Base-by-base conservation (phyloP, 805 yeast genomes). In the Metschnikowia baotianmanensis region DNA sequence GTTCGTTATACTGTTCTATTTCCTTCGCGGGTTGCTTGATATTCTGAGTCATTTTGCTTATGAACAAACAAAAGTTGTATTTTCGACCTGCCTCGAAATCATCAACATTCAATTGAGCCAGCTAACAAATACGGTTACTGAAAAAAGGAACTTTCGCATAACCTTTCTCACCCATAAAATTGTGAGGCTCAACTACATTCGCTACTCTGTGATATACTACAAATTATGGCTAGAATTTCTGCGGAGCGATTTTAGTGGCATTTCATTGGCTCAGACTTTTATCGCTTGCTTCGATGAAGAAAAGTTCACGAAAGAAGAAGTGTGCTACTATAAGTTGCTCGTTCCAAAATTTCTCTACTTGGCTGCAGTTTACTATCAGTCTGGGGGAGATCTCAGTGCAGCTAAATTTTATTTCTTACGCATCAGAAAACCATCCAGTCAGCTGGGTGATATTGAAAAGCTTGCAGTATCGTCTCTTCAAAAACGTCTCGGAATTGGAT, bases 11-110 rank as follows among this genome's bases (percentile, higher is more conserved):
- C 39, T 64, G 31, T 58, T 71, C 17, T 72, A 71, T 47, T 65
- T 71, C 31, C 50, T 67, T n/a, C 63, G 70, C 26, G 79, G 75
- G 2, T 51, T 74, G 5, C 53, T 64, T 6, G 63, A 67, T 23
- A 45, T 72, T 16, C 51, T 53, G 12, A 71, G 65, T 28, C 55
- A 68, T 1, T 56, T 66, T 52, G 63, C 61, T 33, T 60, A 57
- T 30, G 50, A 57, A 12, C 61, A 67, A 35, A 55, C 74, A 5
- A 49, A 48, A n/a, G 63, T 59, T 34, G 57, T 69, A 3, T 69
- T 73, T 46, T 54, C 51, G 4, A 60, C 57, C 28, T 72, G 77
- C 45, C 56, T 46, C 23, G 39, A 46, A 13, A 38, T 46, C 32
- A 27, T 46, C 19, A 35, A 48, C 19, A 20, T 31, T 16, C 51